Evolutionary conservation across 2,329 filamentous ascomycete genomes (phyloP).

Genomic region (Xylogone sp.): DNA sequence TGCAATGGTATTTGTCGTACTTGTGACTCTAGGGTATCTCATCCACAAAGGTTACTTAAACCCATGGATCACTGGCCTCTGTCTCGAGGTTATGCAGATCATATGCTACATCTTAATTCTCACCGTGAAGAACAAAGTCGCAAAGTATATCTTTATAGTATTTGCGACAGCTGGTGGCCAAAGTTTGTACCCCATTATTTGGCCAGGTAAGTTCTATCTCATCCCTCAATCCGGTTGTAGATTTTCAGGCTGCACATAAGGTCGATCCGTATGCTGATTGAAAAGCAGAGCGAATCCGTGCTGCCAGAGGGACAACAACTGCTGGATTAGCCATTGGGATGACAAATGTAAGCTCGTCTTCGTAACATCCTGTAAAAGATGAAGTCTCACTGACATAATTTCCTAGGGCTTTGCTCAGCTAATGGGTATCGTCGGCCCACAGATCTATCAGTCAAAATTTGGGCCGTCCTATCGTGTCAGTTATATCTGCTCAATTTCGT

Average conservation of each 20-base stretch:
- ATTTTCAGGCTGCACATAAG: not conserved
- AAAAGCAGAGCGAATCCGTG: conserved; percentile 32
- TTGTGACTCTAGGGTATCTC: conserved; percentile 18
- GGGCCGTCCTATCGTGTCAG: conserved; percentile 35
- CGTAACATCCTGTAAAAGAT: not conserved
- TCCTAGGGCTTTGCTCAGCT: conserved; percentile 26
- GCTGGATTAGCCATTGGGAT: conserved; percentile 34
- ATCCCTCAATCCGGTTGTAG: not conserved
- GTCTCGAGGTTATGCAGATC: conserved; percentile 30
- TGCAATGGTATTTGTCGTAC: conserved; percentile 22
- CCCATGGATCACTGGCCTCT: conserved; percentile 20
- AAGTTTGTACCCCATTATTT: conserved; percentile 35
- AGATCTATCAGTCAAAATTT: conserved; percentile 36
- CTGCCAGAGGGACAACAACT: conserved; percentile 34
- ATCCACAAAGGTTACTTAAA: conserved; percentile 18
- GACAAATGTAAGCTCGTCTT: conserved; percentile 26
- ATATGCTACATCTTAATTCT: conserved; percentile 37
- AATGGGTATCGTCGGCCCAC: conserved; percentile 36
- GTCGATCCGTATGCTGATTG: not conserved
- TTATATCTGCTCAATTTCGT: conserved; percentile 31
- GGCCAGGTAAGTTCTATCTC: conserved; percentile 24
- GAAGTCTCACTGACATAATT: conserved; percentile 1
- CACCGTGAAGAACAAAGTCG: conserved; percentile 29
- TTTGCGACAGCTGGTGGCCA: conserved; percentile 35
- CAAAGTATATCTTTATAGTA: conserved; percentile 36